A percentile compares a stretch with the other conserved stretches of the same genome.
phyloP scores from a whole-genome alignment of 108 stramenopile species.

The Skeletonema grethae region DNA sequence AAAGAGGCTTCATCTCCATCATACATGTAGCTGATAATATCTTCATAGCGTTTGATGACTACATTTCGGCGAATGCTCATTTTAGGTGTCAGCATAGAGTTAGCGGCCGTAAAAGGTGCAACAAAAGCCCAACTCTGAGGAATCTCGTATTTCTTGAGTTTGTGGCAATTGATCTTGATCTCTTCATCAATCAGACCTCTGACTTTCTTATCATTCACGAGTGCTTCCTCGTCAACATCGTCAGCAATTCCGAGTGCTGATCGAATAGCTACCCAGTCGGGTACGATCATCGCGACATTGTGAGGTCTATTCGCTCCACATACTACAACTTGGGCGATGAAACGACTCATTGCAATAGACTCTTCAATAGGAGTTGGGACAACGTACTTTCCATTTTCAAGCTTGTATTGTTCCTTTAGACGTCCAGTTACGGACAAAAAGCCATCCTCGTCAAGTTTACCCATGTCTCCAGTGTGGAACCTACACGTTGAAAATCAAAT shows the following conservation, averaged over 20 bases:
- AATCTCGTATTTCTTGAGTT: constrained; percentile 93
- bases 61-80: constrained; percentile 93
- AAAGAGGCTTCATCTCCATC: constrained; percentile 46
- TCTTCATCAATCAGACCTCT: constrained; percentile 80
- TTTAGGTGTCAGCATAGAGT: constrained; percentile 96
- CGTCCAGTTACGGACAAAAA: constrained; percentile 81
- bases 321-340: constrained; percentile 91
- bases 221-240: constrained; percentile 65
- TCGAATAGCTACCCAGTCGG: constrained; percentile 87
- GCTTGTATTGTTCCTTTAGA: constrained; percentile 95
- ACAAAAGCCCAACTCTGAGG: constrained; percentile 81
- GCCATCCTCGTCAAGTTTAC: constrained; percentile 67
- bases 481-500: constrained; percentile 19
- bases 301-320: constrained; percentile 91
- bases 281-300: constrained; percentile 92
- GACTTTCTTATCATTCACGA: constrained; percentile 77
- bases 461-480: constrained; percentile 92
- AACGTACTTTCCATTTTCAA: constrained; percentile 98
- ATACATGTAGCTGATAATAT: constrained; percentile 81
- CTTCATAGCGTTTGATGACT: constrained; percentile 84
- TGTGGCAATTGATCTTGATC: constrained; percentile 59
- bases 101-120: constrained; percentile 92
- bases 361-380: constrained; percentile 94
- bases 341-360: constrained; percentile 83
- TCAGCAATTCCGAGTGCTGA: constrained; percentile 55